Conservation (phyloP, 129 eudicot genomes). For the Oenanthe sinensis region DNA sequence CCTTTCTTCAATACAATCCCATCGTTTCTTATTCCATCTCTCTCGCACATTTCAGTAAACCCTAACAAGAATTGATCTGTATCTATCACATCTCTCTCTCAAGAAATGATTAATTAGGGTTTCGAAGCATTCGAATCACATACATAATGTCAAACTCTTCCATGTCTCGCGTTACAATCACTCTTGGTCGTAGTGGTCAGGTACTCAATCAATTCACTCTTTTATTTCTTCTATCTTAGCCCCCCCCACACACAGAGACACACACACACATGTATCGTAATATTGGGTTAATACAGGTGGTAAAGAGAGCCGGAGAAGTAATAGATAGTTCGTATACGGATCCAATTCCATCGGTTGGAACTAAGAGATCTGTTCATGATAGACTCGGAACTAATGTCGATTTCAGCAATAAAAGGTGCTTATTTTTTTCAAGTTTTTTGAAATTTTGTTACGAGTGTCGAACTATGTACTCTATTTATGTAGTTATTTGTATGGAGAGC, state of each 20-base stretch:
- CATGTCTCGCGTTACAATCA: conserved; percentile 67
- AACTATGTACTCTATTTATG: neutral
- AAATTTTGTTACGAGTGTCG: neutral
- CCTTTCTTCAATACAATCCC: neutral
- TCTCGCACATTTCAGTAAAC: conserved; percentile 1
- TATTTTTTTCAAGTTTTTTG: neutral
- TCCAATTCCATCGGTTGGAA: conserved; percentile 36
- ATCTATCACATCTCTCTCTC: neutral
- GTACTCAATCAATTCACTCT: conserved; percentile 17
- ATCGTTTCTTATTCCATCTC: neutral
- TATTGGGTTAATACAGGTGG: conserved; percentile 41
- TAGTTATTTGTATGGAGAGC: neutral
- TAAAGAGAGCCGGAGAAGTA: conserved; percentile 49
- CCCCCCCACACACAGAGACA: no score
- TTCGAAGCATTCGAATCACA: conserved; percentile 10
- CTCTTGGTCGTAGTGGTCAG: conserved; percentile 82
- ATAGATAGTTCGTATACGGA: conserved; percentile 22
- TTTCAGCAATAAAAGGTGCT: conserved; percentile 45
- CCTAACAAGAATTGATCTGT: neutral
- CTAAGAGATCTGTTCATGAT: conserved; percentile 65
- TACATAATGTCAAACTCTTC: conserved; percentile 50
- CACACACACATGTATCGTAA: neutral
- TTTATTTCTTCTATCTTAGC: neutral
- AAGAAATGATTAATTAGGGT: conserved; percentile 24
- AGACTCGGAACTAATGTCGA: conserved; percentile 60